Evolutionary conservation across 768 basidiomycete species (phyloP).

Genomic region (Porpolomopsis calyptriformis): DNA sequence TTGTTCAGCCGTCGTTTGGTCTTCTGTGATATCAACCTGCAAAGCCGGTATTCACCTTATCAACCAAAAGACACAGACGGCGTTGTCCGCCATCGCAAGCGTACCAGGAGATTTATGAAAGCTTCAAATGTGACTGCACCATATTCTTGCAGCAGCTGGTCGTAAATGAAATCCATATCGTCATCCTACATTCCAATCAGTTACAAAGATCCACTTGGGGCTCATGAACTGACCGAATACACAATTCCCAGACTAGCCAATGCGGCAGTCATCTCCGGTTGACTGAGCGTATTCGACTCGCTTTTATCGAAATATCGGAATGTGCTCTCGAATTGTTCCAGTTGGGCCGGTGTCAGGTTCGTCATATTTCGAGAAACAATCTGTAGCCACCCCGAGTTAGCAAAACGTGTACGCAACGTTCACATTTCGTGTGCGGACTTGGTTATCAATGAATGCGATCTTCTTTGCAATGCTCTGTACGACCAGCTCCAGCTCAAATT

Average conservation of each 20-base stretch:
- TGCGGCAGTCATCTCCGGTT: constrained; percentile 87
- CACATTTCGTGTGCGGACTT: constrained; percentile 37
- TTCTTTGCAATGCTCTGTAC: constrained; percentile 77
- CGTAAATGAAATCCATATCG: constrained; percentile 76
- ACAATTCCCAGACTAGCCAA: constrained; percentile 90
- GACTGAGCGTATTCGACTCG: constrained; percentile 75
- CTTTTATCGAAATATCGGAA: constrained; percentile 98
- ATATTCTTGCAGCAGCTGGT: constrained; percentile 67
- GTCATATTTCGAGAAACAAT: constrained; percentile 91
- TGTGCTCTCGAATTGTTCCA: constrained; percentile 94
- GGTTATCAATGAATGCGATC: constrained; percentile 94
- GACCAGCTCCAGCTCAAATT: constrained; percentile 79
- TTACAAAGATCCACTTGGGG: not conserved
- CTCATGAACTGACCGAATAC: constrained; percentile 50
- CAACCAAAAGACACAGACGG: constrained; percentile 1
- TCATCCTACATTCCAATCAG: constrained; percentile 46
- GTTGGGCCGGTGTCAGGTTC: constrained; percentile 87
- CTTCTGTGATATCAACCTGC: constrained; percentile 92
- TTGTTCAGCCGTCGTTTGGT: constrained; percentile 88
- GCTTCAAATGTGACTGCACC: constrained; percentile 90
- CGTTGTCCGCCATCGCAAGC: constrained; percentile 11
- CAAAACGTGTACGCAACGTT: constrained; percentile 2
- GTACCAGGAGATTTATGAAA: constrained; percentile 85
- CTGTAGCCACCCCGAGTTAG: constrained; percentile 27
- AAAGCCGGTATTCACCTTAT: not conserved